Base-by-base conservation (phyloP, 805 yeast genomes). In the Yueomyces sinensis region DNA sequence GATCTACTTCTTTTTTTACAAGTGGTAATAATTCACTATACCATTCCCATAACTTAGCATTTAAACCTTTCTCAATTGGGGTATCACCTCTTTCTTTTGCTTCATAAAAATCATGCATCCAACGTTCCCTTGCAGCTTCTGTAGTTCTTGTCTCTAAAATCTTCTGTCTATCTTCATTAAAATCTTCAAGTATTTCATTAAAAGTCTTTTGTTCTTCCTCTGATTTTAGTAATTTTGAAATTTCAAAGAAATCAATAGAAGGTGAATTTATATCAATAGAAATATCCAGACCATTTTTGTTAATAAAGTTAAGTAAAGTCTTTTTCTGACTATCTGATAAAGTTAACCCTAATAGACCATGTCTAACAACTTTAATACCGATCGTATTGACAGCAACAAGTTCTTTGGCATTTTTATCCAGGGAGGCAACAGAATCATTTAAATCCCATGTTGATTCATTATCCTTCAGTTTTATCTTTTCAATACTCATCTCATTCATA, bases 21-120 rank as follows among this genome's bases (percentile, higher is more conserved):
- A 75, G 60, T 0, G 94, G 91, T 22, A 75, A 56, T 70, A 87
- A 66, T 32, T 72, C 75, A 35, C 68, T 66, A 43, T 79, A 78
- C 98, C 98, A 91, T 39, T 72, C 71, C 72, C 84, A 91, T 28
- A 91, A 59, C 43, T 76, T 75, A 1, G 75, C 76, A 38, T 84
- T 86, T 28, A 87, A 61, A 11, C 73, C 68, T 38, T 73, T 70
- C 31, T 73, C 70, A 27, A 74, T 55, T 4, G 72, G 54, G 35
- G 70, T 49, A 11, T 66, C 73, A 17, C 83, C 83, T 43, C 78
- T 66, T 32, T 67, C 64, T 38, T 65, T 63, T 49, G 74, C 66
- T 35, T 71, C 74, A 46, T 83, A 93, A 45, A 72, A 79, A 42
- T 77, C 87, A 44, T 76, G 77, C 52, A 74, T 77, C 98, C 98